Conservation (phyloP, 495 filamentous ascomycete species). For the Penicillium diatomitis region DNA sequence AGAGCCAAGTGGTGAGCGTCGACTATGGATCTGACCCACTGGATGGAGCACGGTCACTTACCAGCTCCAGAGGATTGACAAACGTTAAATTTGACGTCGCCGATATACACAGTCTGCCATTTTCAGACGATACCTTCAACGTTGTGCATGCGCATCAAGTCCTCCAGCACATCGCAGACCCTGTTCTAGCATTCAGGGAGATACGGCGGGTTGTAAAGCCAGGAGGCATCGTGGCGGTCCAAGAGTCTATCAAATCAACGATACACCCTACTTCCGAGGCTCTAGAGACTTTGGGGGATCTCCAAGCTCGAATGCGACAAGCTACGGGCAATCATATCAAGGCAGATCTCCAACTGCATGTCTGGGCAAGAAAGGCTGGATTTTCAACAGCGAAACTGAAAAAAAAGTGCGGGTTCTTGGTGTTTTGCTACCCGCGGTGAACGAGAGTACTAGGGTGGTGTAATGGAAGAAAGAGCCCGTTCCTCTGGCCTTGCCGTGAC, state of each 20-base stretch:
- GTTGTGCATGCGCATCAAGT: conserved; percentile 51
- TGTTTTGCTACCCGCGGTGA: conserved; percentile 37
- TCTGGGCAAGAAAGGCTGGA: conserved; percentile 41
- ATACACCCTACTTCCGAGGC: conserved; percentile 41
- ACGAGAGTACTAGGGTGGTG: conserved; percentile 37
- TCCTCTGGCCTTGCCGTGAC: conserved; percentile 31
- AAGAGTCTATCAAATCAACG: conserved; percentile 34
- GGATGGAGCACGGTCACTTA: conserved; percentile 28
- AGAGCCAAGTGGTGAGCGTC: conserved; percentile 39
- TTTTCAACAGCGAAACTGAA: conserved; percentile 25
- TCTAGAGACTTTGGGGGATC: conserved; percentile 31
- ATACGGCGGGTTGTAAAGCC: conserved; percentile 41
- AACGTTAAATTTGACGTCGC: conserved; percentile 41
- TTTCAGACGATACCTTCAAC: conserved; percentile 46
- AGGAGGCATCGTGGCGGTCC: conserved; percentile 45
- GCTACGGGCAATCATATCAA: conserved; percentile 39
- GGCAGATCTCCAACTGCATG: conserved; percentile 32
- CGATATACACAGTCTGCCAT: conserved; percentile 37
- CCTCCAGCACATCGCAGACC: conserved; percentile 43
- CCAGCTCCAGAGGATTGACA: conserved; percentile 26
- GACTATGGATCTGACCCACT: conserved; percentile 36
- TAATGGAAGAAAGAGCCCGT: conserved; percentile 35
- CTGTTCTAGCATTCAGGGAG: conserved; percentile 36
- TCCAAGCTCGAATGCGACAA: conserved; percentile 18
- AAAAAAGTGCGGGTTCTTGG: conserved; percentile 35